Base-by-base conservation (phyloP, 352 stramenopile genomes). In the Stramenopiles sp. region DNA sequence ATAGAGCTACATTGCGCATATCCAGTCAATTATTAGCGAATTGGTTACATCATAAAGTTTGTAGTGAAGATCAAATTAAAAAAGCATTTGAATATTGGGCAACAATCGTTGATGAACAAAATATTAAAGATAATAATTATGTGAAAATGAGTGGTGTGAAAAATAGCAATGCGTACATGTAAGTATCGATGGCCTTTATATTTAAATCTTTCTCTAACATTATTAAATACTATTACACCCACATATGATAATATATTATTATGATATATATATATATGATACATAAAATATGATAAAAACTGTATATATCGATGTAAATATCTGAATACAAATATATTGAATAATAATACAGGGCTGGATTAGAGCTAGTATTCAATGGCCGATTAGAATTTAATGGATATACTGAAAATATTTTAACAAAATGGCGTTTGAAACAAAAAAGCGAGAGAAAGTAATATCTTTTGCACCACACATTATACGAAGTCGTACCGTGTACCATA, bases 11-110 rank as follows among this genome's bases (percentile, higher is more conserved):
- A 6, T 79, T 83, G 38, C 63, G 81, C 38, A 84, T 84, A 63
- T 82, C 73, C 1, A 77, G 31, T 29, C 81, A 84, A 80, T 76
- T 84, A 30, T 78, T 83, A 65, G 82, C 84, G 80, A 81, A 85
- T 38, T 85, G 82, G 7, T 13, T 53, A 53, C 38, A 53, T 13
- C 13, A 13, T 4, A 53, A 53, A 13, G 4, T 53, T 13, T 53
- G 38, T 13, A 53, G 38, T 13, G 13, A 53, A 53, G 38, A 53
- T 4, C 4, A 53, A 53, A 13, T 53, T 13, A 53, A 13, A 4
- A 53, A 53, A 53, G 13, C 38, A 13, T 53, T 53, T 53, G 38
- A 53, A 13, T 13, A 53, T 13, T 53, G 38, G 38, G 38, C 38
- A 53, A 13, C 4, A 13, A 13, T 53, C 13, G 38, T 53, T 13